Evolutionary conservation across 192 early-diverging fungal species (phyloP).

Genomic region (Polychytrium aggregatum): DNA sequence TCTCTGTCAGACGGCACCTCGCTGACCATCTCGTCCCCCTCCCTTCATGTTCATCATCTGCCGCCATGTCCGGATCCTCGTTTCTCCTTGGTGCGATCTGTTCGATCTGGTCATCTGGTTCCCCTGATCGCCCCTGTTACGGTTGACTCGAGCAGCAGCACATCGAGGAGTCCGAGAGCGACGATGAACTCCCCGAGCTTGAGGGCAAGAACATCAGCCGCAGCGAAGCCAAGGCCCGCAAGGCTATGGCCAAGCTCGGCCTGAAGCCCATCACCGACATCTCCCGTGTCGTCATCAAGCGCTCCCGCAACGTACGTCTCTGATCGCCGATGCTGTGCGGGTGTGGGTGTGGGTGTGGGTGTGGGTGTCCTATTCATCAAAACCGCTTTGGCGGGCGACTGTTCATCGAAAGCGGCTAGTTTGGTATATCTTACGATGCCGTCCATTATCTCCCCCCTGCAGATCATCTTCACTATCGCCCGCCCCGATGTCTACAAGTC

Average conservation of each 20-base stretch:
- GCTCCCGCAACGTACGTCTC: constrained; percentile 57
- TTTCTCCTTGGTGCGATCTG: too few relatives aligned
- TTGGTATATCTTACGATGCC: too few relatives aligned
- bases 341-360: too few relatives aligned
- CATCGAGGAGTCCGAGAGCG: constrained; percentile 12
- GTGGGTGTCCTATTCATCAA: constrained; percentile 2
- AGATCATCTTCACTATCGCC: constrained; percentile 75
- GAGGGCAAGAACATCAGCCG: constrained; percentile 50
- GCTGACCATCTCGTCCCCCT: too few relatives aligned
- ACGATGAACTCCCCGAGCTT: constrained; percentile 13
- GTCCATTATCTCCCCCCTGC: too few relatives aligned
- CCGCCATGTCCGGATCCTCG: too few relatives aligned
- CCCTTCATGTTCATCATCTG: too few relatives aligned
- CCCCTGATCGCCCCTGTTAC: too few relatives aligned
- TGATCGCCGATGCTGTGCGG: not conserved
- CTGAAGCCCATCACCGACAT: constrained; percentile 77
- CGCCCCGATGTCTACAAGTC: constrained; percentile 91
- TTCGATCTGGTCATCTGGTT: too few relatives aligned
- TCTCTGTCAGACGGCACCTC: too few relatives aligned
- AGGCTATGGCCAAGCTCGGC: constrained; percentile 87
- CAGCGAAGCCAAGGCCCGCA: constrained; percentile 93
- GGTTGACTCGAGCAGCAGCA: too few relatives aligned
- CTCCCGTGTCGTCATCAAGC: constrained; percentile 79
- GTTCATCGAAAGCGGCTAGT: too few relatives aligned
- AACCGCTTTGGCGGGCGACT: not conserved